Evolutionary conservation across 371 early-diverging fungal genomes (phyloP), one percentile per base, ranked within the genome.

Genomic region (Mortierella sp.): DNA sequence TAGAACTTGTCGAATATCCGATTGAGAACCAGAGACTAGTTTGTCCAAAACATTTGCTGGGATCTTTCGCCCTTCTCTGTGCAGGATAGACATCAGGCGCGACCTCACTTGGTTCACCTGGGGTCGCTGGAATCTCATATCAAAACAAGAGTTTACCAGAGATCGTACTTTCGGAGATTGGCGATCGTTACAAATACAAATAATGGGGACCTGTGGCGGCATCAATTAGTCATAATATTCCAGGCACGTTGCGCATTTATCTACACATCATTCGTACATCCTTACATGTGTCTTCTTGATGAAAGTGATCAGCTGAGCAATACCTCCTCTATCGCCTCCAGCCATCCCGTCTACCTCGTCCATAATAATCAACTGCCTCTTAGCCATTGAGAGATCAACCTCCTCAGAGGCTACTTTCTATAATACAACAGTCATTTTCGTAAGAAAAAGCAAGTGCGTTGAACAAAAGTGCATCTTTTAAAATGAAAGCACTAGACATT

Each of bases 261-360:
- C 6, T 34, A 15, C 9, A 1, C 10, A 34, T 19, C 23, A 34
- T 40, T 37, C 42, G 26, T 17, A 2, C 42, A 23, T 9, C 19
- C 71, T 76, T 77, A 92, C 94, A 82, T 93, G 93, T 13, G 97
- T 92, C 53, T 93, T 94, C 84, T 96, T 96, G 75, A 99, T 96
- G 35, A 99, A 72, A 54, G 88, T 83, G 55, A 96, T 96, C 45
- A 99, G 87, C 85, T 99, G 98, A 0, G 92, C 90, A 9, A 91
- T 86, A 22, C 99, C 99, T 56, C 99, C 99, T 45, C 99, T 92
- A 85, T 99, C 99, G 51, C 99, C 98, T 43, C 92, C 93, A 5
- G 97, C 94, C 99, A 99, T 99, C 35, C 99, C 99, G 85, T 99
- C 99, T 0, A 99, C 97, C 84, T 99, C 99, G 87, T 99, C 99